Conservation (phyloP, 2,329 filamentous ascomycete genomes). For the Pseudocercospora fuligena region DNA sequence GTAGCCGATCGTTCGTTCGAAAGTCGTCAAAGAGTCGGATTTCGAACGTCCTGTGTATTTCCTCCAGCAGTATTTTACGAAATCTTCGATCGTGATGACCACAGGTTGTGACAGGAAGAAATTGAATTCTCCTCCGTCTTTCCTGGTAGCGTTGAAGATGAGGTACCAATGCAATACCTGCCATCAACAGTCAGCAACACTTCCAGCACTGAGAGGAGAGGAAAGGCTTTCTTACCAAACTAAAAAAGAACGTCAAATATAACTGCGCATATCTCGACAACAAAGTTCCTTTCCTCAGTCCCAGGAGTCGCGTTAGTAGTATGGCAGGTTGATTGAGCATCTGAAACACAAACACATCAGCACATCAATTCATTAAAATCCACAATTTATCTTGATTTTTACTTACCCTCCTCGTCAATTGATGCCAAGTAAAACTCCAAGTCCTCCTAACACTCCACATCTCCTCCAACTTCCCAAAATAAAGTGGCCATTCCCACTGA, state of each 20-base stretch:
- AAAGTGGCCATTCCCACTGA: background rate
- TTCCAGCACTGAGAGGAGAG: too few relatives aligned
- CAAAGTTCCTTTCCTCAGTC: background rate
- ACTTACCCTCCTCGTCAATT: background rate
- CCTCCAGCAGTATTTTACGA: background rate
- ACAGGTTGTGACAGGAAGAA: background rate
- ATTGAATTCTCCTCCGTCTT: background rate
- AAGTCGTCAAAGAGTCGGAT: background rate
- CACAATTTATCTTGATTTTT: background rate
- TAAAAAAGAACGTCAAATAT: background rate
- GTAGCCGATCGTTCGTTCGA: background rate
- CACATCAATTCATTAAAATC: background rate
- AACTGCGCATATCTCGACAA: background rate
- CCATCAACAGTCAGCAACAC: background rate
- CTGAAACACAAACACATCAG: background rate
- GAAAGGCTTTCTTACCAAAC: background rate
- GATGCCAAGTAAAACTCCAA: background rate
- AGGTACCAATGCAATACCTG: background rate
- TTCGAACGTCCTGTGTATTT: background rate
- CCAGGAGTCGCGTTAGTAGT: background rate
- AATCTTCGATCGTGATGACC: background rate
- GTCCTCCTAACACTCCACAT: slow-evolving; percentile 1
- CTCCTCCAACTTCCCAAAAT: background rate
- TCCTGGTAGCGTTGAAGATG: background rate
- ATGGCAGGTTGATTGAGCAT: background rate